These are phyloP conservation scores for Austroboletus novae-zelandiae DNA, from an alignment of 1,284 basidiomycete genomes.

Conservation along the genomic window DNA sequence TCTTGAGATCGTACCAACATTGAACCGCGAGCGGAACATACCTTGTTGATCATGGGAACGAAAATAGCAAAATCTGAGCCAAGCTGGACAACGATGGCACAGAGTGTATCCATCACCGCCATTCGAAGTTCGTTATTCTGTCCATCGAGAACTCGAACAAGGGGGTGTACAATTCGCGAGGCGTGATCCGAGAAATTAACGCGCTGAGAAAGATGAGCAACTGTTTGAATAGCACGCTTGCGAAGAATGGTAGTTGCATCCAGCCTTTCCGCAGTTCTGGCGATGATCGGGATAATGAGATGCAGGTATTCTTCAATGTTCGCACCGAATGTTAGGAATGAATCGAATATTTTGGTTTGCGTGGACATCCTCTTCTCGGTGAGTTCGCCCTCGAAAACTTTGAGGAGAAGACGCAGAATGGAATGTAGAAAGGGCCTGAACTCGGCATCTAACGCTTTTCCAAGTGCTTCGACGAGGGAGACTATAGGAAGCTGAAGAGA, in stretches of 20 bases:
- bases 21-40: conserved; percentile 28
- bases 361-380: conserved; percentile 76
- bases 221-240: conserved; percentile 88
- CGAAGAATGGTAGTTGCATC: conserved; percentile 78
- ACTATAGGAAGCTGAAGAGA: conserved; percentile 92
- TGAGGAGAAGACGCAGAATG: conserved; percentile 87
- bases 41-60: conserved; percentile 96
- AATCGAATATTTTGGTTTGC: conserved; percentile 91
- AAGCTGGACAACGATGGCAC: conserved; percentile 89
- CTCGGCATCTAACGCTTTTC: conserved; percentile 93
- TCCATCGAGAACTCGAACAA: conserved; percentile 85
- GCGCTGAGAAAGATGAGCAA: conserved; percentile 87
- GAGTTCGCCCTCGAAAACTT: conserved; percentile 86
- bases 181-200: conserved; percentile 99
- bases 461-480: conserved; percentile 92
- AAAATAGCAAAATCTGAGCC: conserved; percentile 98
- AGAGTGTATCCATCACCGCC: conserved; percentile 92
- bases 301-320: conserved; percentile 99
- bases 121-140: conserved; percentile 80
- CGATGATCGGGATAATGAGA: conserved; percentile 93
- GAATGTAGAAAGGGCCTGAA: conserved; percentile 98
- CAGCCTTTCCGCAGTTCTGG: conserved; percentile 85
- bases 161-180: conserved; percentile 94
- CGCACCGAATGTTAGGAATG: conserved; percentile 92
- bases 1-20: conserved; percentile 5